Conservation (phyloP, 2,329 filamentous ascomycete genomes). For the Seiridium unicorne region DNA sequence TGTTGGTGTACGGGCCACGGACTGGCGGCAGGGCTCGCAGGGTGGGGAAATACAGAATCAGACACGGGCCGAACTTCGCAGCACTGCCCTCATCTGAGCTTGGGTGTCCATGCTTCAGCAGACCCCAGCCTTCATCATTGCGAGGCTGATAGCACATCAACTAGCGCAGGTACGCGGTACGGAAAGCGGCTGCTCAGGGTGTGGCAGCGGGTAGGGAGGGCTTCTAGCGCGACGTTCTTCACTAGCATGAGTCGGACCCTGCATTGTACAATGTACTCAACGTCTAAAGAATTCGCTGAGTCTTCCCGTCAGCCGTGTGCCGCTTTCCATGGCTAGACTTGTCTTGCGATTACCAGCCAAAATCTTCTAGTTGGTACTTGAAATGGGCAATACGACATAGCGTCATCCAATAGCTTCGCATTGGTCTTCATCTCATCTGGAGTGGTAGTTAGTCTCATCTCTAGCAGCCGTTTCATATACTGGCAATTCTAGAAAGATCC, state of each 20-base stretch:
- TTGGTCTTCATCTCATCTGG: not conserved
- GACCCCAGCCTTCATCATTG: not conserved
- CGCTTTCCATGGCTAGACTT: too few species aligned
- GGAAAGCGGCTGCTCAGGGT: not conserved
- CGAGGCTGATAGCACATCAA: constrained; percentile 4
- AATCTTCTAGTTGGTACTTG: too few species aligned
- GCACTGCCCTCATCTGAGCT: not conserved
- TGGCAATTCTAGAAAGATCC: not conserved
- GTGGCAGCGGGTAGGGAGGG: not conserved
- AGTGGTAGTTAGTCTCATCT: not conserved
- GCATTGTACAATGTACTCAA: too few species aligned
- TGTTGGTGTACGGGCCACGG: not conserved
- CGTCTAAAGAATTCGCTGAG: too few species aligned
- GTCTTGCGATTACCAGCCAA: too few species aligned
- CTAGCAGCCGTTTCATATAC: not conserved
- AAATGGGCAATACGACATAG: too few species aligned
- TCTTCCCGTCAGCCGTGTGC: too few species aligned
- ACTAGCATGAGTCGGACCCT: not conserved
- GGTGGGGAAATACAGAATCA: not conserved
- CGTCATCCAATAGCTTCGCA: not conserved
- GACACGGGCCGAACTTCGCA: not conserved
- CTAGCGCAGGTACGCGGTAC: not conserved
- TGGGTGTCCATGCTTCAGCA: not conserved
- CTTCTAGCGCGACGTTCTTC: not conserved
- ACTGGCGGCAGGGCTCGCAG: not conserved